Percentiles rank a stretch among this genome's conserved stretches.
These are phyloP conservation scores for Zygoascus biomembranicola DNA, from an alignment of 805 yeast genomes.

Conservation along the genomic window DNA sequence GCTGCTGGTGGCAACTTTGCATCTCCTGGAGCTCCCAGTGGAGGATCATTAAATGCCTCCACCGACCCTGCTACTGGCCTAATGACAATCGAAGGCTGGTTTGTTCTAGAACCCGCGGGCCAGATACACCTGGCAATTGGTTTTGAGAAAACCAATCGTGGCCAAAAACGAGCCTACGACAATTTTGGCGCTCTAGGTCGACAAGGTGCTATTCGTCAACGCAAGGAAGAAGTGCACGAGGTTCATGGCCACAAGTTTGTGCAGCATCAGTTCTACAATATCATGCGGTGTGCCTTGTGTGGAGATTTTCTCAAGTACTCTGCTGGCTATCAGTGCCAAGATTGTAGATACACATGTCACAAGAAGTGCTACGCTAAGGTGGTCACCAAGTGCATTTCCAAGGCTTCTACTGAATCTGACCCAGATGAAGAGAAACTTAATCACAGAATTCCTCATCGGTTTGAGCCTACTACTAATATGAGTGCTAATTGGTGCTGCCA, in stretches of 20 bases:
- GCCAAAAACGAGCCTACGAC: conserved; percentile 36
- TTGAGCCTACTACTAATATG: conserved; percentile 83
- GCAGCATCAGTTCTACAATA: conserved; percentile 88
- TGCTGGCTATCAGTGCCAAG: conserved; percentile 73
- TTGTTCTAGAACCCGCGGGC: conserved; percentile 88
- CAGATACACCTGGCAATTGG: conserved; percentile 72
- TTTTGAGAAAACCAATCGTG: conserved; percentile 59
- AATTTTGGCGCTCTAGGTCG: conserved; percentile 69
- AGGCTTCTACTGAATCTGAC: conserved; percentile 54
- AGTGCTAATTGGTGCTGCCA: conserved; percentile 99
- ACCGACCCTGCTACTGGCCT: not conserved
- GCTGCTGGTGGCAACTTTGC: not conserved
- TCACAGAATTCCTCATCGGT: conserved; percentile 95
- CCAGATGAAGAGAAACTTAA: conserved; percentile 76
- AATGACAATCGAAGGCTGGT: conserved; percentile 62
- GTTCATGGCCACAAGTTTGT: conserved; percentile 97
- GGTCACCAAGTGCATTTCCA: conserved; percentile 73
- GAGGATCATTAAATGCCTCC: conserved; percentile 2
- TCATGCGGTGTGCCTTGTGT: conserved; percentile 96
- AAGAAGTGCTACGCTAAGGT: conserved; percentile 71
- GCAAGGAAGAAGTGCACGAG: conserved; percentile 76
- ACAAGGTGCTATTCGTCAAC: conserved; percentile 95
- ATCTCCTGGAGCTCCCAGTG: not conserved
- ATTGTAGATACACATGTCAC: conserved; percentile 70
- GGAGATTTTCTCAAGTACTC: conserved; percentile 84